Evolutionary conservation across 768 basidiomycete species (phyloP), one percentile per base, ranked within the genome.

Genomic region (Cubamyces sp.): DNA sequence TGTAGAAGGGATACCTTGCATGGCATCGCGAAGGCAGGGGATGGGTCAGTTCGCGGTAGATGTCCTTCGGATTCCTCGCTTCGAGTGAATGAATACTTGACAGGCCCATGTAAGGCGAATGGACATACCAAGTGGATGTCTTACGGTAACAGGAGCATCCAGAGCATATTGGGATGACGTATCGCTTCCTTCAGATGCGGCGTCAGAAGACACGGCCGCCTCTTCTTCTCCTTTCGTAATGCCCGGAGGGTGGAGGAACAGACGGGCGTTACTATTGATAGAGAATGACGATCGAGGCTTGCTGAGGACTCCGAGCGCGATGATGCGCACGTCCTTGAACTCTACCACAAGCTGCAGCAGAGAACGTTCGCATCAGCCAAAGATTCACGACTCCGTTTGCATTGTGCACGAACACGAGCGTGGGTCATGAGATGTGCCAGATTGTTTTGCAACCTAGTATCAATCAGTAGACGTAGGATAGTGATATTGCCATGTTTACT

Each of bases 231-330:
- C 65, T 68, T 37, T 76, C 68, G 77, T 78, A 43, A 90, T 82
- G 5, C 85, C 88, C 3, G 89, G 87, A 7, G 91, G 92, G 67
- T 86, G 84, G 43, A 94, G 72, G 57, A 92, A 82, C 42, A 79
- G 67, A 54, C 79, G 82, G n/a, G 92, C 91, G 70, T 89, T 91
- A 9, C 73, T 69, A 66, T 94, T 93, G 30, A 87, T 78, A 14
- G 74, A 81, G 39, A 87, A 75, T 43, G 80, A 71, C 54, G 83
- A 85, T 42, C 81, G 79, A 5, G 87, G 87, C 40, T 77, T 81
- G 62, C 82, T 79, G 19, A 87, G 77, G 1, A 85, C 86, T 9
- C 91, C 91, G 49, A 92, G 79, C 0, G 84, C 88, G 56, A 93
- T 73, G 56, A 94, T 82, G 26, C 91, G 83, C 37, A 90, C 84